Conservation (phyloP, 164 flowering plant species). For the Chimonanthus salicifolius region DNA sequence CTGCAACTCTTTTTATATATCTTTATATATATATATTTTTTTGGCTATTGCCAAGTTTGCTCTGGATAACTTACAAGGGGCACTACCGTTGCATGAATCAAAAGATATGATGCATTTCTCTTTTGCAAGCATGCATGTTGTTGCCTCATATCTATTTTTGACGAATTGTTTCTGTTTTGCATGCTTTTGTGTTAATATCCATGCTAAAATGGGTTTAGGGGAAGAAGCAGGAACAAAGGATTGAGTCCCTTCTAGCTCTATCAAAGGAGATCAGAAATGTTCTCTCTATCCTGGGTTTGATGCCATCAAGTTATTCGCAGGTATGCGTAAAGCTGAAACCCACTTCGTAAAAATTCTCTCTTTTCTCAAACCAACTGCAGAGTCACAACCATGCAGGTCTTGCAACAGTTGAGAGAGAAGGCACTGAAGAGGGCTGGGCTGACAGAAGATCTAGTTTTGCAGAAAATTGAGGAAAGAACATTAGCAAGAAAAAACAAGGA, state of each 20-base stretch:
- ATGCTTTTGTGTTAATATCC: not conserved
- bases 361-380: not conserved
- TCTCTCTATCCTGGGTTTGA: constrained; percentile 61
- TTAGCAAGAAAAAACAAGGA: constrained; percentile 70
- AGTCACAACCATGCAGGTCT: constrained; percentile 36
- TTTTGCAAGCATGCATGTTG: too few species aligned
- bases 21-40: too few species aligned
- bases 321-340: constrained; percentile 24
- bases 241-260: constrained; percentile 71
- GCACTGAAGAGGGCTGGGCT: constrained; percentile 75
- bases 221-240: constrained; percentile 60
- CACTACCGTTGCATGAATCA: too few species aligned
- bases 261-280: constrained; percentile 48
- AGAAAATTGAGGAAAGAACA: constrained; percentile 67
- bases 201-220: constrained; percentile 43
- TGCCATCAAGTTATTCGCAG: constrained; percentile 78
- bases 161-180: not conserved
- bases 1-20: too few species aligned
- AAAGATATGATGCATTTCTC: too few species aligned
- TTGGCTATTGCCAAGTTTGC: too few species aligned
- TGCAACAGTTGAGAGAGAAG: constrained; percentile 68
- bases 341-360: not conserved
- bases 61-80: too few species aligned
- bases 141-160: not conserved
- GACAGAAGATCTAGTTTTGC: constrained; percentile 62